Evolutionary conservation across 257 asterid species (phyloP).

Genomic region (Echium plantagineum): DNA sequence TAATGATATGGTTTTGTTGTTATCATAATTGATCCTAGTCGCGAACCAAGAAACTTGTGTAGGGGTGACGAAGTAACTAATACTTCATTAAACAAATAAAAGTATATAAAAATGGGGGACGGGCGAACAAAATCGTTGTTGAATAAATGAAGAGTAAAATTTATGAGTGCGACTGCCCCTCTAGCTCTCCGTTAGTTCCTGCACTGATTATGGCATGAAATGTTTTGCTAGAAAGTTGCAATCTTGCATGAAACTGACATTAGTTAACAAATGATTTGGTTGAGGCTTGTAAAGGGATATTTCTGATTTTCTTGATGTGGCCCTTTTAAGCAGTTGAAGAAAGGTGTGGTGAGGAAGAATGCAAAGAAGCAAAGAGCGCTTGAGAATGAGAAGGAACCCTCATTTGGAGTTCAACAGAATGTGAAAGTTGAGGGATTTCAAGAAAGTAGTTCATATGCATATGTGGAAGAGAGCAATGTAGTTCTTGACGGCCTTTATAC

Average conservation of each 20-base stretch:
- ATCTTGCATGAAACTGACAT: too few relatives aligned
- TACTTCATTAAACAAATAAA: too few relatives aligned
- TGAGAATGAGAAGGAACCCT: conserved; percentile 20
- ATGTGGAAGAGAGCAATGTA: conserved; percentile 4
- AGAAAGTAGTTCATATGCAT: conserved; percentile 16
- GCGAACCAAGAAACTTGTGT: too few relatives aligned
- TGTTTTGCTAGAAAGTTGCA: background rate
- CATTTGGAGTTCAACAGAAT: conserved; percentile 13
- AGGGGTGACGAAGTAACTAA: too few relatives aligned
- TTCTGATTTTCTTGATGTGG: conserved; percentile 14
- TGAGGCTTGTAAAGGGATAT: background rate
- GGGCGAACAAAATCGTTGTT: too few relatives aligned
- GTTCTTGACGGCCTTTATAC: conserved; percentile 18
- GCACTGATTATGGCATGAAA: background rate
- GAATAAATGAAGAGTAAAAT: too few relatives aligned
- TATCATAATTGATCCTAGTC: background rate
- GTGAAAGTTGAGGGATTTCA: conserved; percentile 19
- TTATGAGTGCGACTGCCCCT: too few relatives aligned
- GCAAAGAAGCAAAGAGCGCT: conserved; percentile 22
- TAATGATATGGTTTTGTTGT: conserved; percentile 9
- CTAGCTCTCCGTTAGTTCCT: too few relatives aligned
- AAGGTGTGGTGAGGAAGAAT: conserved; percentile 25
- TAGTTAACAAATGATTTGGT: too few relatives aligned
- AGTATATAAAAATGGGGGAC: too few relatives aligned
- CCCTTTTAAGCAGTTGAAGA: conserved; percentile 32